Base-by-base conservation (phyloP, 371 early-diverging fungal species). In the Polyrhizophydium stewartii region DNA sequence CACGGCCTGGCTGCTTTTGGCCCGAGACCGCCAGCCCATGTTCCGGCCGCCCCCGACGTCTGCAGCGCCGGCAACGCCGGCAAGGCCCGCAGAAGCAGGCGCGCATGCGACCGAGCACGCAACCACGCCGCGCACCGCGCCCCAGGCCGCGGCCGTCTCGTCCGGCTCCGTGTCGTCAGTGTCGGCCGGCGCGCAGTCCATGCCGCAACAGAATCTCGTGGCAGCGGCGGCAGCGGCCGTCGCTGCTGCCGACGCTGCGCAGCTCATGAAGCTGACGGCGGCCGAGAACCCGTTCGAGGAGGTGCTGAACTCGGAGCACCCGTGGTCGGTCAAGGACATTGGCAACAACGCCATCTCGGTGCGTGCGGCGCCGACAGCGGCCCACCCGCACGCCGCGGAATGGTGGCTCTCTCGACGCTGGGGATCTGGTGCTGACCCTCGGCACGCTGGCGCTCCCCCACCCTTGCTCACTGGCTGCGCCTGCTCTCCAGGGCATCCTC, bases 341-440 rank as follows among this genome's bases (percentile, higher is more conserved):
- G 79, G 79, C 30, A 61, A 49, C 16, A 76, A 79, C 61, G 70
- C 77, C 22, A 79, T 79, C 24, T 73, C 75, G 53, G 76, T 74
- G 50, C 51, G 71, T 41, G 7, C 7, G 6, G 30, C 19, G 30
- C n/a, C n/a, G n/a, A n/a, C 38, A 37, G 38, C 38, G 38, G 38
- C 38, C 38, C 16, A 10, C 38, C 38, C 38, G 7, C 38, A 16
- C 7, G 10, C 16, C 38, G 45, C 32, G 17, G 31, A 50, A 17
- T 46, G 17, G 22, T 21, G 17, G 59, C 40, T 19, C 37, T 32
- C 24, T 31, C 38, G 38, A 6, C 38, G 16, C 19, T 37, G 37
- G 35, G 0, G 43, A 56, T 40, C 56, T 33, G 40, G 24, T 1
- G 16, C 35, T 60, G 28, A 38, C 13, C 56, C 24, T n/a, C n/a